Evolutionary conservation across 495 filamentous ascomycete species (phyloP).

Genomic region (Aspergillus nanangensis): DNA sequence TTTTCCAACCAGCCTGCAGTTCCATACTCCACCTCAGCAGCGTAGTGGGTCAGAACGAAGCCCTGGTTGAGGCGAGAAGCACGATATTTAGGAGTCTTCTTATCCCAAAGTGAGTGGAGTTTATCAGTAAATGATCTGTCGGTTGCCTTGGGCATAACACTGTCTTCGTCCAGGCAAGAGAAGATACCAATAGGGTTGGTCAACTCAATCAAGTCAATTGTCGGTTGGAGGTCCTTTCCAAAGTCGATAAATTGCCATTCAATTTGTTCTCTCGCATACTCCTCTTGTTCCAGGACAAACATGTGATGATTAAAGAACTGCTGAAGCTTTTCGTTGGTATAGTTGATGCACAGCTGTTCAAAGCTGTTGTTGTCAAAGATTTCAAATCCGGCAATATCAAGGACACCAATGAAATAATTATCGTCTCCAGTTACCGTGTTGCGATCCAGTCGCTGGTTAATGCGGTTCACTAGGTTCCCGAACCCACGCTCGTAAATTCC

Average conservation of each 20-base stretch:
- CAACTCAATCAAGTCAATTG: conserved; percentile 94
- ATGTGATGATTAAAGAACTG: conserved; percentile 99
- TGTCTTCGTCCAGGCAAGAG: conserved; percentile 96
- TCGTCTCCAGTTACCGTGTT: conserved; percentile 76
- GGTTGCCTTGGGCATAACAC: conserved; percentile 98
- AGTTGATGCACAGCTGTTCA: conserved; percentile 99
- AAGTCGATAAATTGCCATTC: conserved; percentile 99
- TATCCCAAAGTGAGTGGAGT: conserved; percentile 92
- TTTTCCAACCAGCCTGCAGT: conserved; percentile 97
- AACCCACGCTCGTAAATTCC: conserved; percentile 97
- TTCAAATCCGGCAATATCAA: conserved; percentile 99
- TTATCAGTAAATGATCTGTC: conserved; percentile 98
- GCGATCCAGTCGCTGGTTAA: conserved; percentile 87
- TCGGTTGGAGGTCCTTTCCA: conserved; percentile 93
- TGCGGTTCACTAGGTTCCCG: conserved; percentile 83
- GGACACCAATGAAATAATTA: conserved; percentile 91
- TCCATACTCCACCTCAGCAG: conserved; percentile 94
- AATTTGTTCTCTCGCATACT: conserved; percentile 96
- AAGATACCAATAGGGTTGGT: conserved; percentile 98
- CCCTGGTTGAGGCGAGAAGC: conserved; percentile 83
- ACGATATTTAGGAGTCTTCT: conserved; percentile 90
- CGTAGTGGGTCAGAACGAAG: conserved; percentile 98
- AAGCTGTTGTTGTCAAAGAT: conserved; percentile 99
- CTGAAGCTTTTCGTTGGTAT: conserved; percentile 98
- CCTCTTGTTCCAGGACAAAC: conserved; percentile 98